Evolutionary conservation across 179 eudicot species (phyloP), one percentile per base, ranked within the genome.

Genomic region (Amaranthus tricolor): DNA sequence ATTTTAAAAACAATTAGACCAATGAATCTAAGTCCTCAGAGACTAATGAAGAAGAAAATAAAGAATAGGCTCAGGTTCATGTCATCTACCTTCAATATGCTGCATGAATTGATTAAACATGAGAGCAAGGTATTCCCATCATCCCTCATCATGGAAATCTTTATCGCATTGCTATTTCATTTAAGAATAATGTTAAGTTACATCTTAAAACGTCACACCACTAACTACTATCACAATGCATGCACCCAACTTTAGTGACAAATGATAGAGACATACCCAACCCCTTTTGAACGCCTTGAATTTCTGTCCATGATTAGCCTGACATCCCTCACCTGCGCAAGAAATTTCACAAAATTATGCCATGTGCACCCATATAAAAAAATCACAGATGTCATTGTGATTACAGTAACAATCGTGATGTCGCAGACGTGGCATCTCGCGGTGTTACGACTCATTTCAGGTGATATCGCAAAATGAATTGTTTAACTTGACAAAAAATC

Each of bases 61-160:
- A 75, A 73, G 74, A 78, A 60, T 62, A 83, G 69, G 75, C 80
- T 83, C 78, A 74, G 72, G 78, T 86, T 85, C 86, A 83, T 78
- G 87, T 83, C 84, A 78, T 83, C 91, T 84, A 86, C 89, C 89
- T 85, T 86, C 77, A 85, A 64, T 78, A 76, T 63, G 87, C 88
- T 78, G 85, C 84, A 88, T 81, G 81, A 83, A 86, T 79, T 83
- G 88, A 75, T 75, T 79, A 82, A 86, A 84, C 90, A 88, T 86
- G 88, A 86, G 86, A 80, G 89, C 88, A 82, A 86, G 86, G 85
- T 79, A 84, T 79, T 79, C 85, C 89, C 89, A 88, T 80, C 89
- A 85, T 86, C 84, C 89, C 84, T 80, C 91, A 88, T 84, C 91
- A 86, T 85, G 86, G 83, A 82, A 65, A 74, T 84, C 87, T 86